Conservation (phyloP, 164 flowering plant species). For the Tinospora cordifolia region DNA sequence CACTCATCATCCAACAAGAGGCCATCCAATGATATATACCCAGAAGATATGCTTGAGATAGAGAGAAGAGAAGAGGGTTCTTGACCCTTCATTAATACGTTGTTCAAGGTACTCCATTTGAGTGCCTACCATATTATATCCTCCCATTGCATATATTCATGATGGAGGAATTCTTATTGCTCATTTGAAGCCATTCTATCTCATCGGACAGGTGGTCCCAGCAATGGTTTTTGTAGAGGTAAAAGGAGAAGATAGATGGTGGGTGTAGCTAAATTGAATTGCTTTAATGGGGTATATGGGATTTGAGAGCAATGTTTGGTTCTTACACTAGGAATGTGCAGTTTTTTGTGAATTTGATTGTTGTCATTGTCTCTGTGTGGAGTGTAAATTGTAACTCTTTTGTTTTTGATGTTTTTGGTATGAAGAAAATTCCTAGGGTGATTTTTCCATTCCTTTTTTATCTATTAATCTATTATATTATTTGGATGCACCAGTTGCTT, state of each 20-base stretch:
- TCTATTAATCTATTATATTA: no score
- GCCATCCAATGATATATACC: conserved; percentile 69
- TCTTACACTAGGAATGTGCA: conserved; percentile 21
- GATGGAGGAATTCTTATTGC: background rate
- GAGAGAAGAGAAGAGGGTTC: conserved; percentile 31
- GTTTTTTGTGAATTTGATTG: conserved; percentile 17
- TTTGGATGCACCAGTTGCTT: no score
- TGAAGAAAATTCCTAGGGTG: background rate
- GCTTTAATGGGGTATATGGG: conserved; percentile 7
- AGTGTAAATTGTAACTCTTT: conserved; percentile 32
- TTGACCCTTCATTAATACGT: conserved; percentile 42
- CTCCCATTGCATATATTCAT: background rate
- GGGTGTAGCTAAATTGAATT: background rate
- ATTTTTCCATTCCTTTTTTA: no score
- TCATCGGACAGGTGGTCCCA: background rate
- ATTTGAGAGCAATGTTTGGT: conserved; percentile 21
- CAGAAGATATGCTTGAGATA: conserved; percentile 46
- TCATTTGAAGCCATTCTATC: background rate
- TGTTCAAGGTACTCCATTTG: conserved; percentile 30
- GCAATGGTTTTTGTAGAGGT: background rate
- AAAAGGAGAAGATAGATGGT: background rate
- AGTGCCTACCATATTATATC: conserved; percentile 23
- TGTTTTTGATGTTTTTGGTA: background rate
- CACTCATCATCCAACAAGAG: conserved; percentile 56
- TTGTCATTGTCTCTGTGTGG: conserved; percentile 17